Conservation (phyloP, 202 grass and related monocot genomes). For the Alloteropsis angusta region DNA sequence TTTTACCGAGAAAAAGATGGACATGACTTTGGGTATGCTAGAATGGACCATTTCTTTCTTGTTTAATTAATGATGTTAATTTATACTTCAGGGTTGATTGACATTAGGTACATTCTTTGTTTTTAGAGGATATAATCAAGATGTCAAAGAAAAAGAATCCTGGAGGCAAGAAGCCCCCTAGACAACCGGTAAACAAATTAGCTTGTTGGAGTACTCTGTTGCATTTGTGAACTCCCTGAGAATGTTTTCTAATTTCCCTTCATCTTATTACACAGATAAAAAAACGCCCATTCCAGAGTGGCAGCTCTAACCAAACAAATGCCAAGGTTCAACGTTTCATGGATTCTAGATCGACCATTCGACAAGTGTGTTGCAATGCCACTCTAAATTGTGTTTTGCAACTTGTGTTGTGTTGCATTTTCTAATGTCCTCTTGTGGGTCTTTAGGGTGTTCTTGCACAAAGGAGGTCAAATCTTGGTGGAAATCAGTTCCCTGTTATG, state of each 20-base stretch:
- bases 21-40: constrained; percentile 80
- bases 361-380: constrained; percentile 57
- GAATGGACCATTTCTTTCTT: background rate
- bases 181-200: constrained; percentile 51
- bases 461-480: constrained; percentile 76
- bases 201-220: constrained; percentile 7
- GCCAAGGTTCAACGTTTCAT: constrained; percentile 48
- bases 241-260: background rate
- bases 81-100: background rate
- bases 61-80: background rate
- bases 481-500: constrained; percentile 59
- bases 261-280: constrained; percentile 50
- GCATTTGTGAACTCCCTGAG: background rate
- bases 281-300: constrained; percentile 56
- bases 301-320: constrained; percentile 37
- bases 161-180: constrained; percentile 48
- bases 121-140: constrained; percentile 89
- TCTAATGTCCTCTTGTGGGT: constrained; percentile 7
- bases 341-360: constrained; percentile 75
- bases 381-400: background rate
- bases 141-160: constrained; percentile 86
- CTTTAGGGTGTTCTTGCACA: constrained; percentile 69
- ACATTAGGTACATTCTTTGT: background rate
- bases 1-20: constrained; percentile 96
- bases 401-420: background rate